phyloP scores from a whole-genome alignment of 2,329 filamentous ascomycete species.

The Aspergillus felis region DNA sequence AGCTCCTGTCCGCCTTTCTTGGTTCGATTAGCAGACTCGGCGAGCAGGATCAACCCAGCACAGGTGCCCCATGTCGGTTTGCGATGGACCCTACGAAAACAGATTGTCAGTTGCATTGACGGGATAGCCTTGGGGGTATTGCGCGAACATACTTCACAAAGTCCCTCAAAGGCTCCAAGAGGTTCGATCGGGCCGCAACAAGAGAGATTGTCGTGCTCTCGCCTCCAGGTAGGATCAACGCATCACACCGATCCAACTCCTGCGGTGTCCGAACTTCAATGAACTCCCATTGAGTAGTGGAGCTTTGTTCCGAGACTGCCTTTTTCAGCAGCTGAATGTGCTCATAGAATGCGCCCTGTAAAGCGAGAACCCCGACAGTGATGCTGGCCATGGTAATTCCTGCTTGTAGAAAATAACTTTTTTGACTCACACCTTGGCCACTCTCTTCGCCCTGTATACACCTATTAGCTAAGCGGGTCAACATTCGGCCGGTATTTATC shows the following conservation, averaged over 20 bases:
- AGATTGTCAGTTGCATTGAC: conserved; percentile 15
- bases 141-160: conserved; percentile 74
- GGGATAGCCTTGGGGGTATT: not conserved
- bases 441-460: conserved; percentile 1
- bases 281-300: conserved; percentile 53
- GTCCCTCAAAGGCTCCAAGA: conserved; percentile 77
- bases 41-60: conserved; percentile 86
- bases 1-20: conserved; percentile 91
- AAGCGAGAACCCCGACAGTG: conserved; percentile 63
- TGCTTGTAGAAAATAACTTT: conserved; percentile 2
- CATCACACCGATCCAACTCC: conserved; percentile 71
- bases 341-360: conserved; percentile 92
- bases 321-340: conserved; percentile 72
- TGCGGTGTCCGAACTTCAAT: conserved; percentile 73
- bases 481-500: conserved; percentile 15
- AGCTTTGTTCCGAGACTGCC: conserved; percentile 48
- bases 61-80: conserved; percentile 95
- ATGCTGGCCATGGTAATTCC: conserved; percentile 31
- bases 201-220: conserved; percentile 93
- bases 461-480: conserved; percentile 7
- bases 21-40: conserved; percentile 79
- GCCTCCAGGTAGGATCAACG: conserved; percentile 84
- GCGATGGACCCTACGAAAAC: conserved; percentile 56
- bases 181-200: conserved; percentile 73
- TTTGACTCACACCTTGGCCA: conserved; percentile 11